Evolutionary conservation across 2,329 filamentous ascomycete species (phyloP).

Genomic region (Leptographium wingfieldii): DNA sequence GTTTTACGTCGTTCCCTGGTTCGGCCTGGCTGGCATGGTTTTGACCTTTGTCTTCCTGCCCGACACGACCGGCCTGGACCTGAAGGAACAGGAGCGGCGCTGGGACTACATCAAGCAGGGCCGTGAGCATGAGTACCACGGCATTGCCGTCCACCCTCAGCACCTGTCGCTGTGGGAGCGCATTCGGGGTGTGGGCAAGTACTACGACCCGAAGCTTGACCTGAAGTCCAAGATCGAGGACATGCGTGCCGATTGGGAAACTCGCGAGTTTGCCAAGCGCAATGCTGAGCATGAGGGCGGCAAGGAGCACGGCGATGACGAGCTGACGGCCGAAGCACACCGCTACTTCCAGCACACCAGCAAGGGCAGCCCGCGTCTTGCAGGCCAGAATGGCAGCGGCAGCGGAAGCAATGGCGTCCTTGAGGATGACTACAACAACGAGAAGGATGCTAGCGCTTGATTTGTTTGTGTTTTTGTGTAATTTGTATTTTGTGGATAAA

Average conservation of each 20-base stretch:
- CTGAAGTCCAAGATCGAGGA: slow-evolving; percentile 76
- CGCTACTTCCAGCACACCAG: slow-evolving; percentile 36
- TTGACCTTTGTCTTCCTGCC: slow-evolving; percentile 78
- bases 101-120: slow-evolving; percentile 79
- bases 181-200: slow-evolving; percentile 61
- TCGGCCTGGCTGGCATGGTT: slow-evolving; percentile 75
- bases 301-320: slow-evolving; percentile 28
- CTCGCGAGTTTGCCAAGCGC: slow-evolving; percentile 31
- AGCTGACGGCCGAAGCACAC: slow-evolving; percentile 40
- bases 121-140: slow-evolving; percentile 73
- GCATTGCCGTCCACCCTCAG: slow-evolving; percentile 78
- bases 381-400: slow-evolving; percentile 3
- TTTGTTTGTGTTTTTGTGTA: background rate
- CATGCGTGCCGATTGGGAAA: slow-evolving; percentile 54
- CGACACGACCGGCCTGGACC: slow-evolving; percentile 91
- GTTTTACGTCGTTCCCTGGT: slow-evolving; percentile 92
- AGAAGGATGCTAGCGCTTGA: background rate
- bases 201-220: slow-evolving; percentile 73
- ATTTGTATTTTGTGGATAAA: background rate
- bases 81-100: slow-evolving; percentile 93
- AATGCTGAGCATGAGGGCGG: slow-evolving; percentile 34
- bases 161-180: slow-evolving; percentile 87
- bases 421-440: slow-evolving; percentile 2
- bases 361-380: slow-evolving; percentile 9
- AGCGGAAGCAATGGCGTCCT: slow-evolving; percentile 4